These are phyloP conservation scores for Phytopythium montanum DNA, from an alignment of 352 stramenopile genomes.

Conservation along the genomic window DNA sequence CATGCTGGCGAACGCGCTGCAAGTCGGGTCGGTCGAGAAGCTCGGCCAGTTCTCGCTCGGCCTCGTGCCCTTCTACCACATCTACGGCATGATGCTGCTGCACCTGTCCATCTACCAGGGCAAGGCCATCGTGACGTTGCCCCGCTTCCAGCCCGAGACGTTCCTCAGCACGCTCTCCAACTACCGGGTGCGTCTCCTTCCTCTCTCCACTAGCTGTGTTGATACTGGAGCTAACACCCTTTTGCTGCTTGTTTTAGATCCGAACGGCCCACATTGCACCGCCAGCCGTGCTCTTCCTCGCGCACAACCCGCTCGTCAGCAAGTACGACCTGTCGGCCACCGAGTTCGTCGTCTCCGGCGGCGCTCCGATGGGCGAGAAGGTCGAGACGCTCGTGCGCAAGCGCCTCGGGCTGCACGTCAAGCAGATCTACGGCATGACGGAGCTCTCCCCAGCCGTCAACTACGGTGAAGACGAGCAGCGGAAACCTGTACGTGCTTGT, in stretches of 20 bases:
- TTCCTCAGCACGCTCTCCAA: constrained; percentile 80
- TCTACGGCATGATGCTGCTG: constrained; percentile 89
- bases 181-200: constrained; percentile 31
- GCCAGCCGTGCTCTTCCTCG: constrained; percentile 27
- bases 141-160: constrained; percentile 85
- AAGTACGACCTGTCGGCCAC: constrained; percentile 85
- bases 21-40: constrained; percentile 69
- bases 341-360: constrained; percentile 74
- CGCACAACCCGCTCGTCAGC: constrained; percentile 68
- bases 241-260: constrained; percentile 16
- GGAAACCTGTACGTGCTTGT: constrained; percentile 19
- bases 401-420: constrained; percentile 50
- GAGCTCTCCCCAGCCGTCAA: constrained; percentile 38
- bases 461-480: constrained; percentile 25
- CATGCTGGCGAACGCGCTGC: constrained; percentile 88
- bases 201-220: too few relatives aligned
- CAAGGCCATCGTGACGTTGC: constrained; percentile 81
- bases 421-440: constrained; percentile 67
- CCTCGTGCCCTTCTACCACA: constrained; percentile 94
- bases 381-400: constrained; percentile 60
- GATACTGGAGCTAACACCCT: not conserved
- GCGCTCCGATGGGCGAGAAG: constrained; percentile 83
- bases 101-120: constrained; percentile 83
- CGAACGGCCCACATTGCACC: constrained; percentile 76
- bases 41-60: constrained; percentile 43